Evolutionary conservation across 495 filamentous ascomycete genomes (phyloP).

Genomic region (Lichenothelia convexa): DNA sequence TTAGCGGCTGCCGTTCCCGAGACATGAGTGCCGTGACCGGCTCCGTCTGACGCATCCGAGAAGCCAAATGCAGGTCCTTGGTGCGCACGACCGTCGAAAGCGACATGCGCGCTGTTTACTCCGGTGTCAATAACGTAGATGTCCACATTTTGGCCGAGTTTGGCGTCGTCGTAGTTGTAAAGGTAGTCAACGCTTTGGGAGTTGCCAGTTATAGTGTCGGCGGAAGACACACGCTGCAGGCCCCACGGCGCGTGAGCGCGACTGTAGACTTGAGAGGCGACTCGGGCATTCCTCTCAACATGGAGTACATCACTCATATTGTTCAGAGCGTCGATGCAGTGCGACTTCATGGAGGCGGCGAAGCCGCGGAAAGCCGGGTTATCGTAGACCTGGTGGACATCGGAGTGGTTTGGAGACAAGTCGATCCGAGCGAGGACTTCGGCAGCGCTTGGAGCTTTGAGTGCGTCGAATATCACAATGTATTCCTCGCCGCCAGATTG

Average conservation of each 20-base stretch:
- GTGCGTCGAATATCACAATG: slow-evolving; percentile 20
- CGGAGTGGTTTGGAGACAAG: slow-evolving; percentile 9
- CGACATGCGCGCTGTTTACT: slow-evolving; percentile 25
- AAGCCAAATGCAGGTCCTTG: slow-evolving; percentile 23
- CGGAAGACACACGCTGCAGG: slow-evolving; percentile 29
- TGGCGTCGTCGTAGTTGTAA: slow-evolving; percentile 22
- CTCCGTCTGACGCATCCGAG: slow-evolving; percentile 18
- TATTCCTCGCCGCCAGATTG: slow-evolving; percentile 19
- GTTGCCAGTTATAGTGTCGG: slow-evolving; percentile 9
- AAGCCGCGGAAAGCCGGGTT: slow-evolving; percentile 30
- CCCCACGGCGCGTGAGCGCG: slow-evolving; percentile 27
- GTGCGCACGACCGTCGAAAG: slow-evolving; percentile 27
- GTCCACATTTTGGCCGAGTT: slow-evolving; percentile 27
- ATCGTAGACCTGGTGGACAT: slow-evolving; percentile 23
- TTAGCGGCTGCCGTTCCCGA: slow-evolving; percentile 21
- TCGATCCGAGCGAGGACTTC: slow-evolving; percentile 16
- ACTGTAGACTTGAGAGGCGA: slow-evolving; percentile 4
- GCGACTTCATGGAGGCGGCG: slow-evolving; percentile 18
- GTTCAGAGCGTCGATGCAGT: slow-evolving; percentile 20
- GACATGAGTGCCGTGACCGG: slow-evolving; percentile 30
- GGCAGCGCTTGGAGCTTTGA: slow-evolving; percentile 9
- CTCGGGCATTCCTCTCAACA: slow-evolving; percentile 18
- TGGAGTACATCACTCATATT: slow-evolving; percentile 21
- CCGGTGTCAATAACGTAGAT: slow-evolving; percentile 35
- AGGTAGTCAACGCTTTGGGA: slow-evolving; percentile 17